Evolutionary conservation across 768 basidiomycete species (phyloP).

Genomic region (Kwoniella bestiolae): DNA sequence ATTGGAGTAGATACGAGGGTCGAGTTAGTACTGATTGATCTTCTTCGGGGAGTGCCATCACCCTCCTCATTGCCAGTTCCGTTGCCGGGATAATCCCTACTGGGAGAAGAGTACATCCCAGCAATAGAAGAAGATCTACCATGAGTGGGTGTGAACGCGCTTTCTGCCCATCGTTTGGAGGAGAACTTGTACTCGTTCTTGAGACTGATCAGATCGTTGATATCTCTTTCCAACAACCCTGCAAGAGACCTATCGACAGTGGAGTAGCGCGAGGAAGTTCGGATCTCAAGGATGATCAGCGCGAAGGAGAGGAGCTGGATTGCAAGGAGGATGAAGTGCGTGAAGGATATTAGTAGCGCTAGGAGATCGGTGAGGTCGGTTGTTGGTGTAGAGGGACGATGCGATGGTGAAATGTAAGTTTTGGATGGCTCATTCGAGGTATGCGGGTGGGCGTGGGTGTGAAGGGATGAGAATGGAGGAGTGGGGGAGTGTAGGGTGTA

Average conservation of each 20-base stretch:
- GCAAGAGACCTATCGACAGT: slow-evolving; percentile 4
- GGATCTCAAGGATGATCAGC: neutral
- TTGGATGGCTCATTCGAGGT: neutral
- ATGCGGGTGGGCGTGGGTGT: neutral
- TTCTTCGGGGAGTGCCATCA: neutral
- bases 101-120: neutral
- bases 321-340: neutral
- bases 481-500: neutral
- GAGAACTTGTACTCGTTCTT: neutral
- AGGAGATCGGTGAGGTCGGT: neutral
- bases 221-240: slow-evolving; percentile 11
- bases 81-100: neutral
- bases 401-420: neutral
- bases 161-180: neutral
- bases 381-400: neutral
- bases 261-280: neutral
- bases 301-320: neutral
- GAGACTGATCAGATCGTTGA: slow-evolving; percentile 12
- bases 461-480: neutral
- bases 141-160: neutral
- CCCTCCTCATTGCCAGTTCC: neutral
- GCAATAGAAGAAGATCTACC: neutral
- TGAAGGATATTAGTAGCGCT: neutral
- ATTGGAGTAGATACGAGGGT: neutral
- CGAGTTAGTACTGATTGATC: neutral